phyloP scores from a whole-genome alignment of 108 stramenopile genomes.

The Conticribra weissflogii region DNA sequence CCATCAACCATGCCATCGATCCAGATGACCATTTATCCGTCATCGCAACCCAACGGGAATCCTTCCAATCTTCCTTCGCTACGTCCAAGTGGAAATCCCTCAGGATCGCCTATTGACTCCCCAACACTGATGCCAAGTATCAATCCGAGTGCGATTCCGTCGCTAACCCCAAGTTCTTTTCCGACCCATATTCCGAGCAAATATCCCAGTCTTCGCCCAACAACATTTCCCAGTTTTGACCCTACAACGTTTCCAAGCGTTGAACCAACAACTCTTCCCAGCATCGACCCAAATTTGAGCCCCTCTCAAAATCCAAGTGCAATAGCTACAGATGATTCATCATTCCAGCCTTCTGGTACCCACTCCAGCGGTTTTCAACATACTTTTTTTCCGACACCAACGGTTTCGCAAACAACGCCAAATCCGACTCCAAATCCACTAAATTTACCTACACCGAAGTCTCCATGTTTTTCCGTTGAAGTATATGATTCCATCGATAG shows the following conservation, averaged over 20 bases:
- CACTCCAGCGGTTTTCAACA: background rate
- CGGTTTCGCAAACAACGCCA: background rate
- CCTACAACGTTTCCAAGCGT: no score
- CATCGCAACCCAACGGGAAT: background rate
- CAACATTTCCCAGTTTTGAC: no score
- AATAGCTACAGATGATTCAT: no score
- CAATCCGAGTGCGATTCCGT: background rate
- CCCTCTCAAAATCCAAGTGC: no score
- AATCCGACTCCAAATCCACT: conserved; percentile 3
- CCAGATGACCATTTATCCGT: background rate
- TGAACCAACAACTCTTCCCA: no score
- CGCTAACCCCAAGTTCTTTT: no score
- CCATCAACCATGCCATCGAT: background rate
- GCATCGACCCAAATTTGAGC: no score
- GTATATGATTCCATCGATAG: conserved; percentile 26
- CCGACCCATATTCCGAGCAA: no score
- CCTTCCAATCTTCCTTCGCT: background rate
- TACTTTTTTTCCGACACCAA: background rate
- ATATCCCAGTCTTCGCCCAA: no score
- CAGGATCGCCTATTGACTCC: background rate
- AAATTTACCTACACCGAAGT: conserved; percentile 1
- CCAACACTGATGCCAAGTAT: background rate
- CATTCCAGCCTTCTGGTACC: no score
- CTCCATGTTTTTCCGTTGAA: conserved; percentile 16
- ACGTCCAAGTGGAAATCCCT: background rate